Evolutionary conservation across 2,329 filamentous ascomycete species (phyloP).

Genomic region (Chalara sp.): DNA sequence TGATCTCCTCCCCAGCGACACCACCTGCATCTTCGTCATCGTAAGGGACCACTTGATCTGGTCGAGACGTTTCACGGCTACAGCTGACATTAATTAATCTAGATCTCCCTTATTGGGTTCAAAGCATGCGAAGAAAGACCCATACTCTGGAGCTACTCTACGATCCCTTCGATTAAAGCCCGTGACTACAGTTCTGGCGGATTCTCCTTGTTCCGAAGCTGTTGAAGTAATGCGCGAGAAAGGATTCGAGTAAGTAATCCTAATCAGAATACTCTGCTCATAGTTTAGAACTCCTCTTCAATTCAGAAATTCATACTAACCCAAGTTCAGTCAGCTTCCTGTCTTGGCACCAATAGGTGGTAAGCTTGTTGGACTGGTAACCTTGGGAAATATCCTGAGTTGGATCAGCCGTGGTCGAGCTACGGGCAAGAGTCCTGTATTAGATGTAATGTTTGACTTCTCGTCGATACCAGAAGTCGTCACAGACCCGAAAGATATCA

Average conservation of each 20-base stretch:
- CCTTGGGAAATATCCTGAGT: slow-evolving; percentile 86
- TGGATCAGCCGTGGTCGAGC: slow-evolving; percentile 83
- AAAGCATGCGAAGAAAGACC: slow-evolving; percentile 43
- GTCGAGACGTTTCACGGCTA: no score
- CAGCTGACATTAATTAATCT: no score
- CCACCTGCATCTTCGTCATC: slow-evolving; percentile 36
- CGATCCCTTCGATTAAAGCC: slow-evolving; percentile 83
- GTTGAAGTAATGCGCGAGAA: slow-evolving; percentile 98
- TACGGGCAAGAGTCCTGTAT: slow-evolving; percentile 64
- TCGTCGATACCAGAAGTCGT: slow-evolving; percentile 79
- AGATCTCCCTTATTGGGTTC: slow-evolving; percentile 30
- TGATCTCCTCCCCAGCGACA: slow-evolving; percentile 68
- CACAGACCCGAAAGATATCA: slow-evolving; percentile 72
- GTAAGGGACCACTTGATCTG: background rate
- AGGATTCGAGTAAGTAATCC: slow-evolving; percentile 66
- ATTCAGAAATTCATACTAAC: background rate
- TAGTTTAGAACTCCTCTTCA: no score
- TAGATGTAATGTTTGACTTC: slow-evolving; percentile 96
- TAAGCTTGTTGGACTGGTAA: slow-evolving; percentile 84
- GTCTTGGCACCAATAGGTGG: slow-evolving; percentile 66
- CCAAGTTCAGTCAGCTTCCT: slow-evolving; percentile 64
- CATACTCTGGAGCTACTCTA: slow-evolving; percentile 74
- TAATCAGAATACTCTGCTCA: background rate
- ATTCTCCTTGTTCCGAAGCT: slow-evolving; percentile 71
- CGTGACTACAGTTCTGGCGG: slow-evolving; percentile 73